Evolutionary conservation across 2,329 filamentous ascomycete species (phyloP), one percentile per base, ranked within the genome.

Genomic region (Colletotrichum nymphaeae): DNA sequence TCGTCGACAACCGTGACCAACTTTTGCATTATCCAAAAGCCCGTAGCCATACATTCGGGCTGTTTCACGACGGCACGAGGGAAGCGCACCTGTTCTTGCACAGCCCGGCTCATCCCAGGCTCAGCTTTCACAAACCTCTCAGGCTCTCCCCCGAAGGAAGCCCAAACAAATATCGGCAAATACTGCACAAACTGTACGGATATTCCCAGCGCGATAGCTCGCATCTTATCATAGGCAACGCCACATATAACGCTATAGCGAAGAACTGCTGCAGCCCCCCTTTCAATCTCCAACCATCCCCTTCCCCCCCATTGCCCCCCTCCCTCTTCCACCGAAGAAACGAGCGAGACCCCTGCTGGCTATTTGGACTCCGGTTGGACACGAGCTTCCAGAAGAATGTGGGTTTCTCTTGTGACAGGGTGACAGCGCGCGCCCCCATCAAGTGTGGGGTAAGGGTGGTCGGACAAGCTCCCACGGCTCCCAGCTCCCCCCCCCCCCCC

Each of bases 351-450:
- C 66, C 67, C 67, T 70, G 60, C 28, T 24, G 8, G 26, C 26
- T 60, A 19, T 53, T 28, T 57, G 67, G 30, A 30, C 53, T 66
- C 46, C 67, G 60, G 60, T 73, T 73, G 67, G 70, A n/a, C 56
- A 46, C 56, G 35, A 37, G 70, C 67, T 73, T 73, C 70, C 60
- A 70, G 70, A 73, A 73, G 60, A 62, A 28, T 65, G 70, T 57
- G 70, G 67, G 46, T 70, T 72, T 55, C 60, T 35, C 19, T 49
- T 22, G 46, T 26, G 46, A 22, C 69, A 58, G 37, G 35, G 22
- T 63, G 49, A 35, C 19, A 53, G 14, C 28, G 30, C 22, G 26
- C 30, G 26, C 22, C 14, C 19, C 16, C 46, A 56, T 62, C 46
- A 35, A 65, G 56, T 66, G 70, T 70, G 70, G 70, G 67, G 70